These are phyloP conservation scores for Austroboletus festivus DNA, from an alignment of 768 basidiomycete genomes.

Conservation along the genomic window DNA sequence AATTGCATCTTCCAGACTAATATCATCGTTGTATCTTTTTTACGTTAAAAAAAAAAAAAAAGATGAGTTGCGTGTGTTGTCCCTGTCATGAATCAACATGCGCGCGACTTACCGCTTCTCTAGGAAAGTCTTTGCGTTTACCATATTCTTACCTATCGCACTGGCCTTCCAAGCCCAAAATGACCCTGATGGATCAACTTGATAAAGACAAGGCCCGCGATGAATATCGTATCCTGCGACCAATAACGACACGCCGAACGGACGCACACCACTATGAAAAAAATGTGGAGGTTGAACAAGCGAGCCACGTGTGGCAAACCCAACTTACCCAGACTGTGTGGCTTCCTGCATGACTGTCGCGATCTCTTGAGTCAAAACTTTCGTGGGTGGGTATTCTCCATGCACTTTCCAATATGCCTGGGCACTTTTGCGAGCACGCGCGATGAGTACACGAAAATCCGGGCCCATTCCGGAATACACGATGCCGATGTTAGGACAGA, in stretches of 20 bases:
- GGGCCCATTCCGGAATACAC: conserved; percentile 99
- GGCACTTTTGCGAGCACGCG: conserved; percentile 94
- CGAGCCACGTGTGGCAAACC: conserved; percentile 19
- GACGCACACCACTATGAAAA: conserved; percentile 85
- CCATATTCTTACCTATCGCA: conserved; percentile 99
- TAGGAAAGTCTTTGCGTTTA: conserved; percentile 98
- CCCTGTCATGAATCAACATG: conserved; percentile 22
- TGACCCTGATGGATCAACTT: conserved; percentile 97
- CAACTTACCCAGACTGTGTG: conserved; percentile 90
- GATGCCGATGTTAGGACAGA: conserved; percentile 98
- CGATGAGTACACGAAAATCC: conserved; percentile 92
- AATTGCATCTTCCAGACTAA: conserved; percentile 97
- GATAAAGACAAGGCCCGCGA: conserved; percentile 95
- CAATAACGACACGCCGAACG: conserved; percentile 96
- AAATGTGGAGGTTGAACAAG: conserved; percentile 31
- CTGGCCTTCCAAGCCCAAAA: conserved; percentile 99
- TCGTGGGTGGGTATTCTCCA: conserved; percentile 96
- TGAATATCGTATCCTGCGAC: conserved; percentile 96
- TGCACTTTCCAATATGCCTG: conserved; percentile 99
- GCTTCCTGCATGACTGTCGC: conserved; percentile 99
- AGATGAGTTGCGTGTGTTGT: conserved; percentile 1
- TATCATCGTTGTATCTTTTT: conserved; percentile 97
- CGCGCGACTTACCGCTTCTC: conserved; percentile 81
- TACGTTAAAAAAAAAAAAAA: conserved; percentile 18
- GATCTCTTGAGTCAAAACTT: conserved; percentile 94